phyloP scores from a whole-genome alignment of 345 rosid species.

The Moringa oleifera region DNA sequence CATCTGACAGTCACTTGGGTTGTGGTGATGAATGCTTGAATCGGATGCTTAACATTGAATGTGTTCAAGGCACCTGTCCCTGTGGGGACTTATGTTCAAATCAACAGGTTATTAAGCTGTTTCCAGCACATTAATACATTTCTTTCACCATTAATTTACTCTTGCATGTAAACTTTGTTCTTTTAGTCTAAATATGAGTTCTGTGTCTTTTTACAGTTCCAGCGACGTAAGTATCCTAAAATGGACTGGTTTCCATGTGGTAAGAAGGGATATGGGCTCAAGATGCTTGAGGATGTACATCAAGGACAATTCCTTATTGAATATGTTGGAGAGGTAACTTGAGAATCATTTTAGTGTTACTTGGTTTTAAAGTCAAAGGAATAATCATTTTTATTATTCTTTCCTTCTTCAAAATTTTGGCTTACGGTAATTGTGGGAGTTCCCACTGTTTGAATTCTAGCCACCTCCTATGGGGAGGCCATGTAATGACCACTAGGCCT shows the following conservation, averaged over 20 bases:
- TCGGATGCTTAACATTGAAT: conserved; percentile 96
- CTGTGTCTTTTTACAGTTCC: conserved; percentile 73
- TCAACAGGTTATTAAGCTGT: conserved; percentile 59
- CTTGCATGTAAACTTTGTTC: not conserved
- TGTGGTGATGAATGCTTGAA: conserved; percentile 97
- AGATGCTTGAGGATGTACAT: conserved; percentile 58
- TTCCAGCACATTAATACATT: conserved; percentile 9
- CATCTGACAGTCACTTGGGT: conserved; percentile 55
- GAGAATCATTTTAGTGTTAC: conserved; percentile 1
- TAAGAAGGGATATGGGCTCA: conserved; percentile 95
- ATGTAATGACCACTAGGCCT: too few relatives aligned
- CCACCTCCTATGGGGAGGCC: too few relatives aligned
- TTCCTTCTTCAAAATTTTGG: too few relatives aligned
- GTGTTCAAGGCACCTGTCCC: conserved; percentile 90
- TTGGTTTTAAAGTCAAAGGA: not conserved
- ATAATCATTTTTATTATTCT: too few relatives aligned
- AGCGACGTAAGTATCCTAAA: conserved; percentile 66
- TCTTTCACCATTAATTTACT: conserved; percentile 1
- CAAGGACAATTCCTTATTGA: conserved; percentile 88
- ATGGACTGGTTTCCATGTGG: conserved; percentile 77
- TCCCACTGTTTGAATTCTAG: too few relatives aligned
- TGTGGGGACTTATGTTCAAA: conserved; percentile 89
- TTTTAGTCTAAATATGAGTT: conserved; percentile 14
- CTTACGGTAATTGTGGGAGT: too few relatives aligned
- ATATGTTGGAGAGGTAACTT: conserved; percentile 94